Conservation (phyloP, 106 monocot genomes). For the Acanthochlamys bracteata region DNA sequence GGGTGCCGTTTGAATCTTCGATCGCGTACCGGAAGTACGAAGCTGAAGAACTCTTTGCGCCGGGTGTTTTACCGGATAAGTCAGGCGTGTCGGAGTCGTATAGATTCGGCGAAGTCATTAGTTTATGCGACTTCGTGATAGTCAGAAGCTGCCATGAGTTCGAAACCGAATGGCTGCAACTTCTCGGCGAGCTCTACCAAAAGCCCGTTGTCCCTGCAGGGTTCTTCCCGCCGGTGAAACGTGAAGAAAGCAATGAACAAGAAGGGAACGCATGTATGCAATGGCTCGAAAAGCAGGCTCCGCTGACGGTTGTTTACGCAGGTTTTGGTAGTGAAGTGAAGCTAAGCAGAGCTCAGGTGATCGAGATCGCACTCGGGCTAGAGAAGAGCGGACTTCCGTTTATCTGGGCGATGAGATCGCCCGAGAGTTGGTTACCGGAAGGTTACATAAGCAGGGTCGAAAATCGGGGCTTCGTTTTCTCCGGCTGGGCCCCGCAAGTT, state of each 20-base stretch:
- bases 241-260: not conserved
- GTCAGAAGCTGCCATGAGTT: conserved; percentile 15
- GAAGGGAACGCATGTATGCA: not conserved
- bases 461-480: conserved; percentile 8
- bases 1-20: conserved; percentile 17
- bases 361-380: conserved; percentile 28
- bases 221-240: not conserved
- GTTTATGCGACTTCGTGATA: not conserved
- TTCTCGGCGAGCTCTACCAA: conserved; percentile 4
- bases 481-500: conserved; percentile 26
- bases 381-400: conserved; percentile 18
- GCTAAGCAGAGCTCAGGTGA: conserved; percentile 1
- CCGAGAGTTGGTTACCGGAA: not conserved
- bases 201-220: conserved; percentile 9
- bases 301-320: conserved; percentile 15
- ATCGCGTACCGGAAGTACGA: conserved; percentile 9
- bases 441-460: conserved; percentile 5
- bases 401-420: conserved; percentile 18
- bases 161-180: conserved; percentile 8
- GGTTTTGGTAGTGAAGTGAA: conserved; percentile 34
- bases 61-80: not conserved
- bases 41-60: not conserved
- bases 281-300: conserved; percentile 24
- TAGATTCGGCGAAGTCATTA: not conserved
- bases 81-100: not conserved